Percentiles rank a stretch among this genome's conserved stretches.
Evolutionary conservation across 805 yeast genomes (phyloP).

Genomic region (Groenewaldozyma tartarivorans): DNA sequence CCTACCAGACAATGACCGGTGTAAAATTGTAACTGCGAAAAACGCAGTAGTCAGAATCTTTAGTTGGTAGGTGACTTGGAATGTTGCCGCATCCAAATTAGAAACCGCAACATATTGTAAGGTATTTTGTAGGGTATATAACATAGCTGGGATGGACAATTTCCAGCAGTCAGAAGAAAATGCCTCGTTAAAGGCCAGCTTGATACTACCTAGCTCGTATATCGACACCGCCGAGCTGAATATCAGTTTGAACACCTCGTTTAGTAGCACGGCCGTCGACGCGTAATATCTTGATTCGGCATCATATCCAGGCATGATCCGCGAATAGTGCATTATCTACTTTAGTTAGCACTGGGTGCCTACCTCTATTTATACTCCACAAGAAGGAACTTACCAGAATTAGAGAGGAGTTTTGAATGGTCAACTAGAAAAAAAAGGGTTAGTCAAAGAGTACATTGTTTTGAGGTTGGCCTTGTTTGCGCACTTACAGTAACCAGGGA

Average conservation of each 20-base stretch:
- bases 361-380: background rate
- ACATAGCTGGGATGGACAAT: slow-evolving; percentile 32
- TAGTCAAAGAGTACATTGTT: background rate
- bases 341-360: background rate
- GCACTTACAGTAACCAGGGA: slow-evolving; percentile 26
- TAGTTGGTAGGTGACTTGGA: slow-evolving; percentile 36
- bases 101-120: slow-evolving; percentile 35
- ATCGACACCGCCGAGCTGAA: slow-evolving; percentile 24
- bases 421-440: slow-evolving; percentile 17
- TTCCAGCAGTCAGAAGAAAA: slow-evolving; percentile 32
- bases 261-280: slow-evolving; percentile 33
- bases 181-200: slow-evolving; percentile 20
- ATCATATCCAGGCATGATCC: slow-evolving; percentile 30
- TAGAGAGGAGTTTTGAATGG: slow-evolving; percentile 31
- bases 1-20: slow-evolving; percentile 22
- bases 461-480: background rate
- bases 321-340: slow-evolving; percentile 30
- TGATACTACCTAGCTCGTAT: background rate
- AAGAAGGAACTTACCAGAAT: slow-evolving; percentile 23
- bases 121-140: slow-evolving; percentile 32
- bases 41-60: slow-evolving; percentile 35
- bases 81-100: slow-evolving; percentile 33
- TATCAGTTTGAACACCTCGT: slow-evolving; percentile 29
- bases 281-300: slow-evolving; percentile 26
- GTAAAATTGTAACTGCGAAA: slow-evolving; percentile 31